Percentiles rank a stretch among this genome's conserved stretches.
phyloP scores from a whole-genome alignment of 345 rosid species.

The Salix viminalis region DNA sequence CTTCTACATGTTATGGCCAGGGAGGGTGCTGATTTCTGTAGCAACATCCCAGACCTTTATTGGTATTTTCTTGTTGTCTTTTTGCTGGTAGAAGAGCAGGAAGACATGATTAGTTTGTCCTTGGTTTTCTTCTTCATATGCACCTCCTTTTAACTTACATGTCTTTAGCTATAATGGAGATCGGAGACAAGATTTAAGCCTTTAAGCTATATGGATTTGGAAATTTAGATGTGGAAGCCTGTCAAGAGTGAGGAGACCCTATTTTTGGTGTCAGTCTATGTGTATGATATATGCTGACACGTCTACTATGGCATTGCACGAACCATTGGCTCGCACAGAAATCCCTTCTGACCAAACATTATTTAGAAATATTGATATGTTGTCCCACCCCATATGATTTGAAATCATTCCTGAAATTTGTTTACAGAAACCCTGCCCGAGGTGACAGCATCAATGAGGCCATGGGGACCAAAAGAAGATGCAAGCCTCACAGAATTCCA shows the following conservation, averaged over 20 bases:
- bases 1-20: background rate
- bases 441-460: constrained; percentile 53
- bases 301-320: background rate
- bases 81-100: background rate
- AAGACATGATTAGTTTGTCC: background rate
- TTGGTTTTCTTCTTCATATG: background rate
- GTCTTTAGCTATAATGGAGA: background rate
- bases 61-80: background rate
- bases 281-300: too few relatives aligned
- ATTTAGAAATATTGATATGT: background rate
- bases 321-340: background rate
- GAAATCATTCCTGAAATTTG: constrained; percentile 17
- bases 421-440: constrained; percentile 71
- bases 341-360: background rate
- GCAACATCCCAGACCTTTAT: background rate
- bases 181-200: background rate
- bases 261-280: background rate
- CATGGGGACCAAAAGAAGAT: constrained; percentile 77
- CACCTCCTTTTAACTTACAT: background rate
- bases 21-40: background rate
- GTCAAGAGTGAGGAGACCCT: background rate
- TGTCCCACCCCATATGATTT: background rate
- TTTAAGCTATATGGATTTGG: background rate
- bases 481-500: constrained; percentile 80
- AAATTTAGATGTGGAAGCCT: background rate